Evolutionary conservation across 805 yeast species (phyloP).

Genomic region (Debaryomyces maramus): DNA sequence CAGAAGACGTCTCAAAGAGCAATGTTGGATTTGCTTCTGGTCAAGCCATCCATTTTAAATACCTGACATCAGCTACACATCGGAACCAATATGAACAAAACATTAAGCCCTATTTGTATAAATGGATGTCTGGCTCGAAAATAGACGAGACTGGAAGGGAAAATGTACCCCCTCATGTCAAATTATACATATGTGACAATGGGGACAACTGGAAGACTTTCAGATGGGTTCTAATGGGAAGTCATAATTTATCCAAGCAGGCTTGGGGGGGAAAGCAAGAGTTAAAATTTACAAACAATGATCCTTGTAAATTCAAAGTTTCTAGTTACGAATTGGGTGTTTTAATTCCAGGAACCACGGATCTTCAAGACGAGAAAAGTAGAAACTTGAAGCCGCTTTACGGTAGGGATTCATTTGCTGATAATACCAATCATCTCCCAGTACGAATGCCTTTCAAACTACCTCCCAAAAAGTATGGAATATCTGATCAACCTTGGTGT

Average conservation of each 20-base stretch:
- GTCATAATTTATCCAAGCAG: constrained; percentile 71
- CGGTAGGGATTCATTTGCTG: constrained; percentile 29
- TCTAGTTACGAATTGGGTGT: constrained; percentile 43
- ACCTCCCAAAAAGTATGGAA: constrained; percentile 46
- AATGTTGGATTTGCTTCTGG: constrained; percentile 51
- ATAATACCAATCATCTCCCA: constrained; percentile 22
- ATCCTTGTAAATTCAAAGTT: constrained; percentile 24
- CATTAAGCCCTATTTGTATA: constrained; percentile 43
- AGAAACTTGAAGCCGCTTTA: constrained; percentile 44
- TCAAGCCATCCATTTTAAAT: constrained; percentile 49
- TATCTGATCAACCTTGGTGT: constrained; percentile 53
- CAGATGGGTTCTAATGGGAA: constrained; percentile 71
- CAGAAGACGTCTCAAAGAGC: constrained; percentile 37
- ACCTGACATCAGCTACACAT: constrained; percentile 20
- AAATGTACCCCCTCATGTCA: constrained; percentile 61
- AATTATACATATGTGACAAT: constrained; percentile 58
- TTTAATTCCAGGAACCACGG: constrained; percentile 18
- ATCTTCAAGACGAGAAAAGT: constrained; percentile 11
- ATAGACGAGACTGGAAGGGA: constrained; percentile 29
- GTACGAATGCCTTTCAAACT: constrained; percentile 54
- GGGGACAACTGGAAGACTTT: constrained; percentile 50
- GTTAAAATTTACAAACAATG: constrained; percentile 8
- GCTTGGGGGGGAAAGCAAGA: constrained; percentile 68
- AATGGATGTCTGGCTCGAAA: constrained; percentile 36
- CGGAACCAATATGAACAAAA: constrained; percentile 40